Evolutionary conservation across 1,284 basidiomycete genomes (phyloP), one percentile per base, ranked within the genome.

Genomic region (Tilletiaria anomala): DNA sequence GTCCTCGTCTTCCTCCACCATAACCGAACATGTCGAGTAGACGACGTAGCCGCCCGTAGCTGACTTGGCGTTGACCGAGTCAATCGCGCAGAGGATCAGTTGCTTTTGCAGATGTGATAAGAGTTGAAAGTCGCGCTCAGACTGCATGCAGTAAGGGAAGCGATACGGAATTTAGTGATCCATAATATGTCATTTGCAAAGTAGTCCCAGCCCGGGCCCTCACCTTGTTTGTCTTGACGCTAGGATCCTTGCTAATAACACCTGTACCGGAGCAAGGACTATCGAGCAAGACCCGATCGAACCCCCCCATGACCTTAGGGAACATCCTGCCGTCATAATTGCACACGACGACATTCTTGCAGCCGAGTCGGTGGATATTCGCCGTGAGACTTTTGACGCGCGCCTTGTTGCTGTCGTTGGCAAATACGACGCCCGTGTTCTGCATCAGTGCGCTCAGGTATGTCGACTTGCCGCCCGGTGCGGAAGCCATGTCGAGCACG

Each of bases 291-390:
- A 97, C 88, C 16, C 93, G 76, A 66, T 99, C 91, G 57, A 99
- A 99, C 1, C 93, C 93, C 17, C 91, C 93, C 71, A 99, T 88
- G 34, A 99, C 89, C 68, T 91, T 94, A n/a, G 93, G 93, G 71
- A 97, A 99, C 69, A 96, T 83, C 46, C 93, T 75, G 3, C 89
- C 93, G 61, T 99, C 93, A 63, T 97, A 91, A 44, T 87, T 93
- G 69, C 88, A 96, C 24, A 97, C 80, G 6, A 94, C 80, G 37
- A 97, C 89, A 67, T 97, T 99, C 70, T 88, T 93, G 74, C 93
- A 97, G 2, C 93, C 93, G 56, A 99, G 74, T 16, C 93, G 80
- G 66, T 96, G 89, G 3, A 97, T 78, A 61, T 99, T 99, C 40
- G 91, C 93, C 5, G 83, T 88, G 44, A 99, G 73, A 72, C 84